Base-by-base conservation (phyloP, 352 stramenopile genomes). In the Phytopythium cucurbitacearum region DNA sequence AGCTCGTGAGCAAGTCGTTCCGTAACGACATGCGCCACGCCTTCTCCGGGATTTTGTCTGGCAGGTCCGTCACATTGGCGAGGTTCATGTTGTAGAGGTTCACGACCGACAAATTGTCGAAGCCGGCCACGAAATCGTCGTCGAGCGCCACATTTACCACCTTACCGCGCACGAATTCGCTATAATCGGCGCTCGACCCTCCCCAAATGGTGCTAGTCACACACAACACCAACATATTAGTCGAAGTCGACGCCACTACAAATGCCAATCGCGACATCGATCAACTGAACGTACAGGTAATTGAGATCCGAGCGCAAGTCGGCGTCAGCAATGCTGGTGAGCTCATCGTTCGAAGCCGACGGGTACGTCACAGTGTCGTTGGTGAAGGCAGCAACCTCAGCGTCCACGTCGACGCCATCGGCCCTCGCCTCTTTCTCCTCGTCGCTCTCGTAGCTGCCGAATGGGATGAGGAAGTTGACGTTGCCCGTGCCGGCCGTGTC, bases 391-490 rank as follows among this genome's bases (percentile, higher is more conserved):
- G 51, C 42, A 44, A 64, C 45, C 7, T 36, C 40, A n/a, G 60
- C 43, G 40, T 59, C 57, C 33, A 59, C 51, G 16, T 40, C n/a
- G 43, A 34, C 49, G 43, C 53, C 54, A 4, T 53, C 44, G 0
- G 51, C 47, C 28, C 45, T 50, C 21, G 48, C 62, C 13, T 62
- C 57, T 0, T 50, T 52, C 40, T 71, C 62, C 48, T 68, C 38
- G 21, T 51, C 45, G n/a, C 62, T 74, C 50, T 60, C 46, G 41
- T 65, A 68, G 7, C 56, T 65, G 10, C 62, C 62, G 33, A 74
- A 74, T 3, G 57, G 47, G 35, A 74, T 60, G 6, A 71, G 48
- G 12, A 74, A 48, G 36, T 53, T 48, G 45, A 63, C 58, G 32
- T 59, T 16, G 34, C 50, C 53, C 13, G 7, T 12, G 36, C 59